Conservation (phyloP, 2,329 filamentous ascomycete species). For the Calonectria hongkongensis region DNA sequence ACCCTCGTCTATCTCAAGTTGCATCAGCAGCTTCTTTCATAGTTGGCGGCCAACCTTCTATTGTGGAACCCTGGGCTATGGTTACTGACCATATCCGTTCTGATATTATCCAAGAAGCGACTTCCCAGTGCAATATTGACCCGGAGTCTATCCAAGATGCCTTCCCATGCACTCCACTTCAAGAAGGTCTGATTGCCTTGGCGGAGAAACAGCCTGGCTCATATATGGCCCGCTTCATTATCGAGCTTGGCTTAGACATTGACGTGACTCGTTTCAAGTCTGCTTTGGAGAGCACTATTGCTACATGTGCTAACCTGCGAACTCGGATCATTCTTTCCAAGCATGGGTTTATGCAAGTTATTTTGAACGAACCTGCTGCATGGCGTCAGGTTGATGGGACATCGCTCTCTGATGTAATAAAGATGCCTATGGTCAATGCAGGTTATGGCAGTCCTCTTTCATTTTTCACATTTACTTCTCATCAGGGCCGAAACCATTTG, state of each 20-base stretch:
- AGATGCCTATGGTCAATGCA: constrained; percentile 18
- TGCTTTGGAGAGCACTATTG: not conserved
- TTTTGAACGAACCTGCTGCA: not conserved
- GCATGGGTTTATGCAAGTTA: constrained; percentile 17
- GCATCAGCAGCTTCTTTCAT: constrained; percentile 44
- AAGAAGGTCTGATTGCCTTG: constrained; percentile 27
- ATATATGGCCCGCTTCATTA: constrained; percentile 22
- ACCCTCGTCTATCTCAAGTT: constrained; percentile 8
- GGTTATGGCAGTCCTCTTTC: constrained; percentile 26
- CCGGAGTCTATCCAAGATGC: not conserved
- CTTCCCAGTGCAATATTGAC: constrained; percentile 5
- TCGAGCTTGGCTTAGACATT: not conserved
- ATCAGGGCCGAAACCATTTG: constrained; percentile 10
- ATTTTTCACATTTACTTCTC: constrained; percentile 17
- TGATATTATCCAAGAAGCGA: constrained; percentile 1
- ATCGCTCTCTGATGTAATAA: constrained; percentile 16
- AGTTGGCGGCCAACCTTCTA: not conserved
- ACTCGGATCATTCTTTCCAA: constrained; percentile 18
- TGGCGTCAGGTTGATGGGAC: constrained; percentile 1
- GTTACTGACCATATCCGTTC: not conserved
- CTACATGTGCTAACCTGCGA: constrained; percentile 4
- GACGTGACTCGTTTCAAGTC: constrained; percentile 7
- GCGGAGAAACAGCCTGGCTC: constrained; percentile 20
- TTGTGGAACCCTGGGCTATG: constrained; percentile 16
- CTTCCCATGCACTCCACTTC: constrained; percentile 19